Evolutionary conservation across 192 early-diverging fungal species (phyloP).

Genomic region (Phlyctochytrium bullatum): DNA sequence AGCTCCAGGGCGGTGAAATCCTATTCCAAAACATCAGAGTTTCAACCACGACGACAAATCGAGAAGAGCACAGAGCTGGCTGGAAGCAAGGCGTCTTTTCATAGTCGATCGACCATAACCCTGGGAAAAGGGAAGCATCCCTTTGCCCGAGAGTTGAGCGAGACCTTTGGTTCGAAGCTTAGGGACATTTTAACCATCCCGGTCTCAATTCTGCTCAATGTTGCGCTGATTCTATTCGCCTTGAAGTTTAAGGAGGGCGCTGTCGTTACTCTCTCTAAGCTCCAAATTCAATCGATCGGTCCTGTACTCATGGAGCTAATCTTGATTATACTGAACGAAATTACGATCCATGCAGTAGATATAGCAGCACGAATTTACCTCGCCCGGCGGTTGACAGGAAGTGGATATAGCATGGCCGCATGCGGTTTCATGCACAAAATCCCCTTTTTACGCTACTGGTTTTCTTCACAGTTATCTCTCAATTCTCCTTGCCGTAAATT

Average conservation of each 20-base stretch:
- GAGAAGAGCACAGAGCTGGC: not conserved
- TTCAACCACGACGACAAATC: too few species aligned
- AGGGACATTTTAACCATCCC: not conserved
- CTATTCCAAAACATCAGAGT: too few species aligned
- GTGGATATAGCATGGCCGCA: slow-evolving; percentile 14
- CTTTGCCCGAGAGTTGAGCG: not conserved
- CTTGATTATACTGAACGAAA: slow-evolving; percentile 10
- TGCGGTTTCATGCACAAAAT: slow-evolving; percentile 22
- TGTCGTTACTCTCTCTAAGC: not conserved
- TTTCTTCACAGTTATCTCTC: slow-evolving; percentile 10
- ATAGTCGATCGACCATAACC: not conserved
- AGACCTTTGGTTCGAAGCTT: not conserved
- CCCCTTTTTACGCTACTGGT: slow-evolving; percentile 6
- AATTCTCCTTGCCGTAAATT: slow-evolving; percentile 13
- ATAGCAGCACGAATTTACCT: slow-evolving; percentile 3
- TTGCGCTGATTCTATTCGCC: not conserved
- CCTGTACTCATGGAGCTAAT: slow-evolving; percentile 13
- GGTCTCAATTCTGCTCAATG: slow-evolving; percentile 13
- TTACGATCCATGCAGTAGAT: slow-evolving; percentile 19
- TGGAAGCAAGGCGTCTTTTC: not conserved
- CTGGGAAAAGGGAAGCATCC: not conserved
- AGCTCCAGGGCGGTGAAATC: too few species aligned
- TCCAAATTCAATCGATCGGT: slow-evolving; percentile 4
- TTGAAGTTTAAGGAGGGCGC: not conserved
- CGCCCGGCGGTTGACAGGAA: slow-evolving; percentile 1